Evolutionary conservation across 2,329 filamentous ascomycete genomes (phyloP), one percentile per base, ranked within the genome.

Genomic region (Fusarium sp.): DNA sequence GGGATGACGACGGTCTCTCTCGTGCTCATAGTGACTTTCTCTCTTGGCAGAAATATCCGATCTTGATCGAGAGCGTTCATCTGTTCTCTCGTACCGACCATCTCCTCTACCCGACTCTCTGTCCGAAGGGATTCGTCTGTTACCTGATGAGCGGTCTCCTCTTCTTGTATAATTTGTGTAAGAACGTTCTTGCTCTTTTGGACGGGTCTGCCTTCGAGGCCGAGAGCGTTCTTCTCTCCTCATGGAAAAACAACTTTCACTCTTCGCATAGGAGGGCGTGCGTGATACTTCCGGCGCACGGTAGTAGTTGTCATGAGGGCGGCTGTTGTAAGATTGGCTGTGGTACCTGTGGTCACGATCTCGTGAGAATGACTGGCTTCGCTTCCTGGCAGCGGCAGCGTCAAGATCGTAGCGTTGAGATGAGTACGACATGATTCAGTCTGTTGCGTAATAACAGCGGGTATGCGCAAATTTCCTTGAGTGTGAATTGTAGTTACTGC

Each of bases 391-490:
- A 5, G 62, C 53, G 8, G 32, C 60, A 41, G 60, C 22, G 20
- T 61, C 41, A 52, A 57, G 49, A n/a, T 58, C 53, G 32, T 56
- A 63, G 16, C 57, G 47, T 44, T 57, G 61, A 9, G 59, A 62
- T n/a, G 49, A 62, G 54, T 51, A 61, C 22, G 59, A 43, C 72
- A 75, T 75, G 30, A n/a, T 65, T 46, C 15, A 29, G 22, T 24
- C 47, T 32, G 24, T 11, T 38, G 27, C 18, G 32, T 8, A 41
- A 41, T 64, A 65, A 9, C 67, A 56, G 54, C 49, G 41, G 4
- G 20, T 58, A 43, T 6, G n/a, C 38, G 43, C 22, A 27, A 43
- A 51, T 25, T n/a, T 38, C n/a, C 3, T 45, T 24, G 20, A 29
- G 6, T 32, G 43, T 32, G 43, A 9, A 32, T 30, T 34, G 10